These are phyloP conservation scores for Cladosporium sp. DNA, from an alignment of 2,329 filamentous ascomycete genomes.

Conservation along the genomic window DNA sequence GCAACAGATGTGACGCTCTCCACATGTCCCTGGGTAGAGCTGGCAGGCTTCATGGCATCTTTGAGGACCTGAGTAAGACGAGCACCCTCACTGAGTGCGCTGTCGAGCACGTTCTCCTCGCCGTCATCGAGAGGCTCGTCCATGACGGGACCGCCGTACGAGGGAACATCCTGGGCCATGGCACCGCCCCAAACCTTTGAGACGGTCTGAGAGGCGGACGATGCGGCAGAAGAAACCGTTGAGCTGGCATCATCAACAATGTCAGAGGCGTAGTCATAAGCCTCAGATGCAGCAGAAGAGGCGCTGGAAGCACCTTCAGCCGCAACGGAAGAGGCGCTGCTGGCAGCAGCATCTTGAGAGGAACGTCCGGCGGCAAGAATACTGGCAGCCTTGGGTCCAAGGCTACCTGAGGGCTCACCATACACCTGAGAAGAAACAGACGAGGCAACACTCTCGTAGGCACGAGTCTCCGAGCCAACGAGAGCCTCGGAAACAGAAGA, in stretches of 20 bases:
- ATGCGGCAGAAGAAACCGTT: slow-evolving; percentile 20
- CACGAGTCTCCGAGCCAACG: slow-evolving; percentile 22
- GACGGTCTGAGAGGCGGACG: slow-evolving; percentile 15
- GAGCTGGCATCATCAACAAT: slow-evolving; percentile 23
- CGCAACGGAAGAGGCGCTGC: slow-evolving; percentile 16
- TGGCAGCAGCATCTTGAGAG: slow-evolving; percentile 26
- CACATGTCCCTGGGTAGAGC: slow-evolving; percentile 41
- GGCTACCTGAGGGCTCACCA: slow-evolving; percentile 1
- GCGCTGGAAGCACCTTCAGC: slow-evolving; percentile 19
- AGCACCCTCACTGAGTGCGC: slow-evolving; percentile 1
- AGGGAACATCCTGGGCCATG: slow-evolving; percentile 48
- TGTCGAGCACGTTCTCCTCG: slow-evolving; percentile 25
- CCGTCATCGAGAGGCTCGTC: slow-evolving; percentile 42
- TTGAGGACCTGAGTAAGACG: slow-evolving; percentile 54
- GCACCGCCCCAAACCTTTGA: slow-evolving; percentile 52
- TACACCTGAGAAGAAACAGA: slow-evolving; percentile 3
- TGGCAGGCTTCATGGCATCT: slow-evolving; percentile 48
- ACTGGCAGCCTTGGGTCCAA: slow-evolving; percentile 30
- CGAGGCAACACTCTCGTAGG: slow-evolving; percentile 23
- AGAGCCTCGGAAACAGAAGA: slow-evolving; percentile 19
- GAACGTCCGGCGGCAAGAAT: slow-evolving; percentile 31
- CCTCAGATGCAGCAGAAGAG: slow-evolving; percentile 20
- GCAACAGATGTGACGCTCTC: slow-evolving; percentile 45
- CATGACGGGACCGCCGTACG: slow-evolving; percentile 45
- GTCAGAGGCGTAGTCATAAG: slow-evolving; percentile 21